Evolutionary conservation across 352 stramenopile genomes (phyloP).

Genomic region (Labyrinthula sp.): DNA sequence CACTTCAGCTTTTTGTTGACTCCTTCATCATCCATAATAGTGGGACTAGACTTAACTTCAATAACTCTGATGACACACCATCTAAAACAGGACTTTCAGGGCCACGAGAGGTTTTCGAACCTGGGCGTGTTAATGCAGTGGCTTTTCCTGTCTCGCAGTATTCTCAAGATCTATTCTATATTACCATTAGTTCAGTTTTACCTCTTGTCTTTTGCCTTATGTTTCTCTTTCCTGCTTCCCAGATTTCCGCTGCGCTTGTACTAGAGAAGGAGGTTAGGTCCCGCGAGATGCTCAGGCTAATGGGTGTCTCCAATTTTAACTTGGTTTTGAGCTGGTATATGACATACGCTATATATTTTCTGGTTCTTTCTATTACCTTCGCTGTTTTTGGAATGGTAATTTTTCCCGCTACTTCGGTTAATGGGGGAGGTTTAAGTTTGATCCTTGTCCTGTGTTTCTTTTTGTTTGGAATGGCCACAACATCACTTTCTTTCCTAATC

Average conservation of each 20-base stretch:
- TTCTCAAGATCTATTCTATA: slow-evolving; percentile 43
- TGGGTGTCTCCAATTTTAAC: slow-evolving; percentile 48
- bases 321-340: slow-evolving; percentile 44
- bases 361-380: slow-evolving; percentile 45
- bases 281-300: slow-evolving; percentile 73
- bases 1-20: slow-evolving; percentile 21
- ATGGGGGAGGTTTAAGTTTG: too few species aligned
- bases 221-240: slow-evolving; percentile 63
- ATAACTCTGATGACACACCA: too few species aligned
- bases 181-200: slow-evolving; percentile 50
- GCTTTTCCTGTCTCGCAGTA: slow-evolving; percentile 30
- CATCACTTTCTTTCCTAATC: too few species aligned
- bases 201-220: slow-evolving; percentile 66
- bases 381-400: too few species aligned
- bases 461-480: too few species aligned
- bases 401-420: too few species aligned
- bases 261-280: slow-evolving; percentile 65
- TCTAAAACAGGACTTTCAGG: too few species aligned
- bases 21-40: slow-evolving; percentile 21
- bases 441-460: too few species aligned
- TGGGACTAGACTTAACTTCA: too few species aligned
- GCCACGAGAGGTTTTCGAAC: slow-evolving; percentile 1
- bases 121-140: not conserved
- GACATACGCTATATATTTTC: slow-evolving; percentile 53
- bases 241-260: slow-evolving; percentile 59